Evolutionary conservation across 371 early-diverging fungal genomes (phyloP), one percentile per base, ranked within the genome.

Genomic region (Actinomortierella ambigua): DNA sequence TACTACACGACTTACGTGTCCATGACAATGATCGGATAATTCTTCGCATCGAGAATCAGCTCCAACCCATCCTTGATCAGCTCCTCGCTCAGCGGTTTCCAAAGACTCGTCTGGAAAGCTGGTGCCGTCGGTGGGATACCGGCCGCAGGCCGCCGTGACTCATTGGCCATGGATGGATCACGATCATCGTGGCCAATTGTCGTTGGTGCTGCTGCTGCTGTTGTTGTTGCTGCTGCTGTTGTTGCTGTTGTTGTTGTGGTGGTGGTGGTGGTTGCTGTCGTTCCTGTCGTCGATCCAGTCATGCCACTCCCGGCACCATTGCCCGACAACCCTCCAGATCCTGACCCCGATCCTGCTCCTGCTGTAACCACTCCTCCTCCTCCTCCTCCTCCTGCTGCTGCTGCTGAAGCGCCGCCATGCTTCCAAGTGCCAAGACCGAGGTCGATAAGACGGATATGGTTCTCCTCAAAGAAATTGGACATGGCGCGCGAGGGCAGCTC

Each of bases 81-180:
- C 71, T 98, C 98, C 68, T 98, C 98, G 57, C 93, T 91, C 23
- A 95, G 85, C 3, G 97, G 97, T 62, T 94, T 83, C 97, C 98
- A 97, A 18, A 65, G 65, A 34, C 71, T 71, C 28, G 71, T 71
- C 20, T 71, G 71, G 46, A 71, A 71, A 11, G 34, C 34, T 1
- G 67, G 65, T 23, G 69, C 65, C 2, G 67, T 62, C 11, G 34
- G 34, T 11, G 34, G 7, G 34, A 34, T 34, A 11, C 34, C 34
- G 11, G 34, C 34, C 4, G 34, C 34, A 11, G 11, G 34, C 11
- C 34, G 34, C 7, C 34, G 34, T 34, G 34, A 11, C 11, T 4
- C 7, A 6, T 34, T 11, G 11, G 34, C 34, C 7, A 11, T 34
- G 34, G 34, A 6, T 11, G 34, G 4, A 34, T 67, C 57, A 63